These are phyloP conservation scores for Anthostomella pinea DNA, from an alignment of 2,329 filamentous ascomycete genomes.

Conservation along the genomic window DNA sequence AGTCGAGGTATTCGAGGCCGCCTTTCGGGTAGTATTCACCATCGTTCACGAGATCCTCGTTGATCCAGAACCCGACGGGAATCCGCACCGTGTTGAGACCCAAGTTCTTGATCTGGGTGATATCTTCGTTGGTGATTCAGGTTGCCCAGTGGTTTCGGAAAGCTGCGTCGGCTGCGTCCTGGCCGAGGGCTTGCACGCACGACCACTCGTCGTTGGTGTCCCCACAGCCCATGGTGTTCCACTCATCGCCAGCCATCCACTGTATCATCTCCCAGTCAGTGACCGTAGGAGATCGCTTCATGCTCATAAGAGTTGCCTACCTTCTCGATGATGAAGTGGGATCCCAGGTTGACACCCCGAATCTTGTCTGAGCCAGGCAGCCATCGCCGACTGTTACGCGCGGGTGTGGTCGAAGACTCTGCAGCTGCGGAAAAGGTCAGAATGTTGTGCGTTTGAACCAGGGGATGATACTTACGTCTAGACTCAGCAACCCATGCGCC, in stretches of 20 bases:
- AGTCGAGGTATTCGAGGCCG: slow-evolving; percentile 42
- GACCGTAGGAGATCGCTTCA: too few species aligned
- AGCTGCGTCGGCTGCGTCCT: slow-evolving; percentile 41
- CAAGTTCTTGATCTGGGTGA: slow-evolving; percentile 40
- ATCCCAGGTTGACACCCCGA: slow-evolving; percentile 48
- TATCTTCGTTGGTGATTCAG: slow-evolving; percentile 46
- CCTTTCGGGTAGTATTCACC: slow-evolving; percentile 41
- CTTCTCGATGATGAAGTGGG: slow-evolving; percentile 49
- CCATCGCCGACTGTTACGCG: too few species aligned
- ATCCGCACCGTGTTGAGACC: slow-evolving; percentile 49
- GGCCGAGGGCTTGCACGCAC: slow-evolving; percentile 44
- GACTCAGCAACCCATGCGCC: too few species aligned
- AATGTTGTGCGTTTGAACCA: too few species aligned
- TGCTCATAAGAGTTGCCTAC: too few species aligned
- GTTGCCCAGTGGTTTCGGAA: slow-evolving; percentile 46
- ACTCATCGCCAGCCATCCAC: slow-evolving; percentile 45
- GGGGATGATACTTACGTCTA: too few species aligned
- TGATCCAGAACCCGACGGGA: slow-evolving; percentile 50
- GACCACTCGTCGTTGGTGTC: slow-evolving; percentile 42
- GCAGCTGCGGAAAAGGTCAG: too few species aligned
- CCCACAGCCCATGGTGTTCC: slow-evolving; percentile 46
- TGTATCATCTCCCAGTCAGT: too few species aligned
- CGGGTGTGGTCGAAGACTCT: too few species aligned
- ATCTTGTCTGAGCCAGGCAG: slow-evolving; percentile 20
- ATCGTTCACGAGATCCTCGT: slow-evolving; percentile 42